Conservation (phyloP, 2,329 filamentous ascomycete species). For the Arthrobotrys megalospora region DNA sequence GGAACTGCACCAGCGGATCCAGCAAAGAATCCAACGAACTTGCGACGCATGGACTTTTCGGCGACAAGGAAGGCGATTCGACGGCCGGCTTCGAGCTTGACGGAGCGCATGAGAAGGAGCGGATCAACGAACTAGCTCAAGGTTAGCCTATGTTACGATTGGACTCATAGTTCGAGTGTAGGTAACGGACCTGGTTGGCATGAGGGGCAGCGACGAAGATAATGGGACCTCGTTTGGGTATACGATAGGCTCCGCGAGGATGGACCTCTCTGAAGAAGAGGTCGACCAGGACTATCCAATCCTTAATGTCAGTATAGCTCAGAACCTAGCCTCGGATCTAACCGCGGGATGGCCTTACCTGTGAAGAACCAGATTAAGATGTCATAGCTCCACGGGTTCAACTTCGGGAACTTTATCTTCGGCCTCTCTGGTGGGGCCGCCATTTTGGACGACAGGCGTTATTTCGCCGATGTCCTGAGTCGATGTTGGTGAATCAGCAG, state of each 20-base stretch:
- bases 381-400: slow-evolving; percentile 61
- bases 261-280: slow-evolving; percentile 99
- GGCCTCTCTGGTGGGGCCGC: slow-evolving; percentile 48
- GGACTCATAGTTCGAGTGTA: not conserved
- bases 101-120: slow-evolving; percentile 89
- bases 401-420: slow-evolving; percentile 51
- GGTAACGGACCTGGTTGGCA: slow-evolving; percentile 83
- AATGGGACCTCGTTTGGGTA: slow-evolving; percentile 87
- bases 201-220: slow-evolving; percentile 97
- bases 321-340: not conserved
- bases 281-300: slow-evolving; percentile 78
- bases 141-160: slow-evolving; percentile 23
- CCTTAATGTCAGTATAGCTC: slow-evolving; percentile 27
- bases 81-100: slow-evolving; percentile 87
- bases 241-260: slow-evolving; percentile 93
- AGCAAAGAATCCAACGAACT: slow-evolving; percentile 89
- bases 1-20: slow-evolving; percentile 89
- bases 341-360: slow-evolving; percentile 28
- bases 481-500: slow-evolving; percentile 1
- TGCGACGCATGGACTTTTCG: slow-evolving; percentile 91
- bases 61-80: slow-evolving; percentile 94
- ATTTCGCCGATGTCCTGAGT: slow-evolving; percentile 16
- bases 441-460: slow-evolving; percentile 33
- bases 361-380: slow-evolving; percentile 61
- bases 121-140: slow-evolving; percentile 89